These are phyloP conservation scores for Pythium guiyangense DNA, from an alignment of 352 stramenopile genomes.

Conservation along the genomic window DNA sequence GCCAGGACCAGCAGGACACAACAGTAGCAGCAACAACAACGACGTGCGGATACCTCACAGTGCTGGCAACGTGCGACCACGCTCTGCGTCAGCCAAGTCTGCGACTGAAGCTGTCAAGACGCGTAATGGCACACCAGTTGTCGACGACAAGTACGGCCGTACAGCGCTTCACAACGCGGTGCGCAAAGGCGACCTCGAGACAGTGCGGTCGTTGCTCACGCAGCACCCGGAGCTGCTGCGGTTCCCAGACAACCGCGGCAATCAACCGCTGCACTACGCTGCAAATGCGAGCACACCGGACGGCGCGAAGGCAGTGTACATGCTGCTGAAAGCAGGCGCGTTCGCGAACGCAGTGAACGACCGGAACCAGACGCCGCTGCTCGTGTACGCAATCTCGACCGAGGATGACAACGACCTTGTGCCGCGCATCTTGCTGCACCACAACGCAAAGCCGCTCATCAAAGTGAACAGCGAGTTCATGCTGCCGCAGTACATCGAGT, in stretches of 20 bases:
- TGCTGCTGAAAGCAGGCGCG: conserved; percentile 43
- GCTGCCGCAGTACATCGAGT: conserved; percentile 39
- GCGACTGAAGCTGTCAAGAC: background rate
- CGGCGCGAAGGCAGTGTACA: conserved; percentile 30
- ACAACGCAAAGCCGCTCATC: conserved; percentile 41
- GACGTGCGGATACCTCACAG: background rate
- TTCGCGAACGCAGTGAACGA: conserved; percentile 48
- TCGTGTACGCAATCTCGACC: conserved; percentile 52
- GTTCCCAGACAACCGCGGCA: conserved; percentile 38
- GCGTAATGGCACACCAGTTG: background rate
- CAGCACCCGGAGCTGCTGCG: conserved; percentile 35
- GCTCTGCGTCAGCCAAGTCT: conserved; percentile 1
- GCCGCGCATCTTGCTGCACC: conserved; percentile 39
- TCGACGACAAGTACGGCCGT: conserved; percentile 41
- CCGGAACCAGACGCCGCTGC: conserved; percentile 43
- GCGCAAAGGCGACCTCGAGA: conserved; percentile 38
- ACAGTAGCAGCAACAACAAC: too few species aligned
- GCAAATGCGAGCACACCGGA: conserved; percentile 30
- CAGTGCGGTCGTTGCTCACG: conserved; percentile 24
- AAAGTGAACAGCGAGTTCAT: conserved; percentile 40
- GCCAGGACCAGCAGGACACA: background rate
- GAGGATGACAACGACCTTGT: conserved; percentile 43
- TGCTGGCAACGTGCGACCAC: conserved; percentile 3
- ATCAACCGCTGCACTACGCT: conserved; percentile 59
- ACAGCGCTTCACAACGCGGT: conserved; percentile 44